These are phyloP conservation scores for Myxozyma neotropica DNA, from an alignment of 805 yeast species.

Conservation along the genomic window DNA sequence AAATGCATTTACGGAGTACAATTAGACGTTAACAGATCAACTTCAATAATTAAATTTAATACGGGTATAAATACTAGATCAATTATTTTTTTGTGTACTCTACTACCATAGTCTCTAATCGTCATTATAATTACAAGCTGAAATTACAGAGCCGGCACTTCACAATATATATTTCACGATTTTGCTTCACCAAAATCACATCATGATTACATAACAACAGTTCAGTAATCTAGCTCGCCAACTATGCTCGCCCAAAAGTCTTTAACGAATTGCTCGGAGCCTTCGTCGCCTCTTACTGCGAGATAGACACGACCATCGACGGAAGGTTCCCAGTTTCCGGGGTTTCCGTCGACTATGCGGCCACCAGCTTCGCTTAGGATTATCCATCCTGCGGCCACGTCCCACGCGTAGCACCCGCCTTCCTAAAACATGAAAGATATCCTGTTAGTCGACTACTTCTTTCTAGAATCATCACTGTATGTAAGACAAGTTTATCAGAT, in stretches of 20 bases:
- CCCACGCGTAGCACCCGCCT: slow-evolving; percentile 73
- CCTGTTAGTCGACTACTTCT: background rate
- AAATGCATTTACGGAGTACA: too few relatives aligned
- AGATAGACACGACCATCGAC: slow-evolving; percentile 57
- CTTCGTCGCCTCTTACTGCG: slow-evolving; percentile 58
- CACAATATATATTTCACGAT: background rate
- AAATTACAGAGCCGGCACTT: too few relatives aligned
- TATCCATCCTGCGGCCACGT: slow-evolving; percentile 70
- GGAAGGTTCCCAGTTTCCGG: slow-evolving; percentile 52
- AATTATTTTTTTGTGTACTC: too few relatives aligned
- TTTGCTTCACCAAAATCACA: background rate
- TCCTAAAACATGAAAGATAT: slow-evolving; percentile 55
- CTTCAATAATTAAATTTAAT: too few relatives aligned
- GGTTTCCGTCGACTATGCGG: slow-evolving; percentile 55
- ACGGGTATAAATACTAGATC: too few relatives aligned
- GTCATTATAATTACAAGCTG: background rate
- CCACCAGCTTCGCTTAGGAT: slow-evolving; percentile 65
- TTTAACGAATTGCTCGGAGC: slow-evolving; percentile 51
- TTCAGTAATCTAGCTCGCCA: slow-evolving; percentile 50
- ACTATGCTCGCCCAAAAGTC: slow-evolving; percentile 55
- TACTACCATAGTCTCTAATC: too few relatives aligned
- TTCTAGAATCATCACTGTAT: too few relatives aligned
- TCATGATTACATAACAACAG: too few relatives aligned
- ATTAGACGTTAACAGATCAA: too few relatives aligned
- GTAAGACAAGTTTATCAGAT: background rate